Evolutionary conservation across 2,329 filamentous ascomycete species (phyloP).

Genomic region (Cercospora sojina): DNA sequence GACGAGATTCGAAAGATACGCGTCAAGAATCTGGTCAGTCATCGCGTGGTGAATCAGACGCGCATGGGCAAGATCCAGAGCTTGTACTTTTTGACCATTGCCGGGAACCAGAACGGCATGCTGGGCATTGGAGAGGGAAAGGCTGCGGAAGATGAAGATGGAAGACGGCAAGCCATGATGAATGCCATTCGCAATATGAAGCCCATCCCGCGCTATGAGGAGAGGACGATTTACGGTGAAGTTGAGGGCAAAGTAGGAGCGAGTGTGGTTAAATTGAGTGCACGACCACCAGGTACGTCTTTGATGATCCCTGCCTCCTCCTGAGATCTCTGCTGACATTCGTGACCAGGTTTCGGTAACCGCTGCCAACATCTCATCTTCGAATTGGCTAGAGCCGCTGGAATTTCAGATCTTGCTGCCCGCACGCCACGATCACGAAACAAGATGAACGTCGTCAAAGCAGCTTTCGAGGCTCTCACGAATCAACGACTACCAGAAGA

Average conservation of each 20-base stretch:
- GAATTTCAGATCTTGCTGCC: slow-evolving; percentile 83
- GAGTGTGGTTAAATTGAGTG: slow-evolving; percentile 76
- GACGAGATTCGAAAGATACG: slow-evolving; percentile 54
- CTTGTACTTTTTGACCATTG: slow-evolving; percentile 72
- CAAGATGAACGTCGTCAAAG: slow-evolving; percentile 98
- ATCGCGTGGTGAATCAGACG: slow-evolving; percentile 85
- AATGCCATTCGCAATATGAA: slow-evolving; percentile 87
- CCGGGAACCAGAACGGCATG: slow-evolving; percentile 82
- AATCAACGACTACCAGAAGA: slow-evolving; percentile 85
- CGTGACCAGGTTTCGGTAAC: slow-evolving; percentile 76
- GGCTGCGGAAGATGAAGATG: slow-evolving; percentile 69
- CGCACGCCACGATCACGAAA: slow-evolving; percentile 82
- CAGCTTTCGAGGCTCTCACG: slow-evolving; percentile 76
- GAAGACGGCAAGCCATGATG: slow-evolving; percentile 69
- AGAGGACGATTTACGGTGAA: slow-evolving; percentile 85
- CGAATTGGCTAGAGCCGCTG: slow-evolving; percentile 84
- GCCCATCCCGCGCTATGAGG: slow-evolving; percentile 88
- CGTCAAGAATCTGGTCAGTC: slow-evolving; percentile 70
- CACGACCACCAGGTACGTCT: slow-evolving; percentile 81
- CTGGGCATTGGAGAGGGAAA: slow-evolving; percentile 90
- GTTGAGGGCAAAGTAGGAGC: slow-evolving; percentile 82
- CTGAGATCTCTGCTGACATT: slow-evolving; percentile 8
- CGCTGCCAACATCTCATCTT: slow-evolving; percentile 89
- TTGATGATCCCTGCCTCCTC: background rate
- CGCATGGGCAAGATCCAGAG: slow-evolving; percentile 89